Evolutionary conservation across 2,329 filamentous ascomycete genomes (phyloP), one percentile per base, ranked within the genome.

Genomic region (Hymenoscyphus salicellus): DNA sequence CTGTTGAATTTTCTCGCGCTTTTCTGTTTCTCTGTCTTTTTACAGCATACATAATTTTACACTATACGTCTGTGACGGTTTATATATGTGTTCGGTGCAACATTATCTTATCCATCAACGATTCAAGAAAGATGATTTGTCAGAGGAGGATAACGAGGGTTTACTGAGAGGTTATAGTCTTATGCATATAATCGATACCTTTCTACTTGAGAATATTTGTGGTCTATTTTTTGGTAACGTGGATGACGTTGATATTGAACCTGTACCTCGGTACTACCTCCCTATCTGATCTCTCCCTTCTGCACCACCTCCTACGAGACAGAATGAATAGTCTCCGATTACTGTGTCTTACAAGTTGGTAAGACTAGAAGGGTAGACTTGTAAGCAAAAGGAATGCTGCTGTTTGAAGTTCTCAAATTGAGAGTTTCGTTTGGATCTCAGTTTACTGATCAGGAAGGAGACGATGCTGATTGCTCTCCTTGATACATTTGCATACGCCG

Each of bases 31-130:
- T 65, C 43, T 49, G 55, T 63, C 59, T 60, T 20, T 38, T 56
- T 55, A 5, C 8, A 26, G 60, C 49, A 63, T 65, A 67, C 64
- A 69, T 69, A 65, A 66, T 65, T 60, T 26, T 26, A 63, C 41
- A 57, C 26, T 58, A 60, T 57, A 62, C 58, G 66, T 68, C 65
- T 66, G 64, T 30, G 60, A 68, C 58, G 63, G 32, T 6, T n/a
- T 32, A 56, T 56, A 33, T 56, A 56, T 56, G 28, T 56, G 26
- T 56, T 33, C 8, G 26, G 26, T 26, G 55, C 28, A 28, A n/a
- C n/a, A n/a, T 52, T 26, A 52, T 52, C 20, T 52, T 52, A 26
- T 52, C 23, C 11, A 23, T 26, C 46, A 23, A 52, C 23, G 46
- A 52, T 52, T 52, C 28, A 28, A 17, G 28, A 33, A n/a, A n/a